Conservation (phyloP, 495 filamentous ascomycete genomes). For the Amphirosellinia nigrospora region DNA sequence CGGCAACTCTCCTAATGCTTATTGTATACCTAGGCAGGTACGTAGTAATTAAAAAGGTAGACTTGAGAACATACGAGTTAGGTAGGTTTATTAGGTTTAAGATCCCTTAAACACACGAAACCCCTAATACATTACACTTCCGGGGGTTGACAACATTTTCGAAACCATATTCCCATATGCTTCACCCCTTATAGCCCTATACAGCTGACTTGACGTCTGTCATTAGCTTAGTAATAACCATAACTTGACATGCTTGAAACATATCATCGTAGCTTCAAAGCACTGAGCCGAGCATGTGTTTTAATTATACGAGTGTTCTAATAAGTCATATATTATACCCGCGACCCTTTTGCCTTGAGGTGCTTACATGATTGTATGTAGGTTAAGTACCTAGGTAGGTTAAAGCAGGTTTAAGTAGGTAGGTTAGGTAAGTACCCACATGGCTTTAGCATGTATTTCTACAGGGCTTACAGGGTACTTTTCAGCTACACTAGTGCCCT, state of each 20-base stretch:
- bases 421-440: too few species aligned
- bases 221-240: background rate
- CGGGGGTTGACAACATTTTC: background rate
- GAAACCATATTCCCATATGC: background rate
- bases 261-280: background rate
- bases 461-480: background rate
- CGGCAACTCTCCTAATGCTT: background rate
- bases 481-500: background rate
- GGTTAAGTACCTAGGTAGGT: background rate
- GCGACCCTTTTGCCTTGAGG: background rate
- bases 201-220: background rate
- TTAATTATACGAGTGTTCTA: background rate
- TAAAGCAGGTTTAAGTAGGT: background rate
- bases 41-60: background rate
- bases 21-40: too few species aligned
- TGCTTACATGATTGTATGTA: too few species aligned
- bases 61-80: background rate
- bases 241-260: background rate
- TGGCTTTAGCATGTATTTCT: background rate
- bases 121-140: background rate
- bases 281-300: background rate
- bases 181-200: background rate
- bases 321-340: background rate
- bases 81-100: background rate
- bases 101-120: background rate